These are phyloP conservation scores for Xanthoceras sorbifolium DNA, from an alignment of 345 rosid species.

Conservation along the genomic window DNA sequence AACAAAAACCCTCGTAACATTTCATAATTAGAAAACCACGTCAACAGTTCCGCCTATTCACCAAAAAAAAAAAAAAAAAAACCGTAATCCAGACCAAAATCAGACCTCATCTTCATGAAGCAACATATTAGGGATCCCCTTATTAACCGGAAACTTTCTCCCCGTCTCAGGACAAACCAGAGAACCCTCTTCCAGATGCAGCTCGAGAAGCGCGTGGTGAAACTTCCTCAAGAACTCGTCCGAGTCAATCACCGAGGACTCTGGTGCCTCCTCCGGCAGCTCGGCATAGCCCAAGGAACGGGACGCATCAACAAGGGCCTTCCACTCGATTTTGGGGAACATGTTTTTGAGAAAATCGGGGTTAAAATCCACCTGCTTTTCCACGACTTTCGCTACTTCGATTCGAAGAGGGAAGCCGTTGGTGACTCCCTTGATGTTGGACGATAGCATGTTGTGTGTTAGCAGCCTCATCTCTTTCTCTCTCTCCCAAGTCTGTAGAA, in stretches of 20 bases:
- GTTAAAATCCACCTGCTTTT: constrained; percentile 74
- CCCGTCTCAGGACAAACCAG: constrained; percentile 90
- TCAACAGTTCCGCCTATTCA: background rate
- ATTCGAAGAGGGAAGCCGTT: constrained; percentile 81
- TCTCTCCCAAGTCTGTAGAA: background rate
- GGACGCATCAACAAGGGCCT: constrained; percentile 68
- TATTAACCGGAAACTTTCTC: constrained; percentile 64
- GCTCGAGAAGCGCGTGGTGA: constrained; percentile 87
- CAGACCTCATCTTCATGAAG: constrained; percentile 96
- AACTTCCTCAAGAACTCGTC: constrained; percentile 70
- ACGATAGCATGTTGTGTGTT: constrained; percentile 90
- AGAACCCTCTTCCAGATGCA: constrained; percentile 88
- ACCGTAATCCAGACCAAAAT: background rate
- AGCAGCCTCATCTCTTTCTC: constrained; percentile 57
- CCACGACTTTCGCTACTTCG: constrained; percentile 60
- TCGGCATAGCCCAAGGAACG: constrained; percentile 66
- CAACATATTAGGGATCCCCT: constrained; percentile 94
- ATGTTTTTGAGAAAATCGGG: constrained; percentile 70
- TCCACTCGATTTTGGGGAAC: constrained; percentile 80
- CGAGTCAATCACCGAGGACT: constrained; percentile 50
- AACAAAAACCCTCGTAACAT: background rate
- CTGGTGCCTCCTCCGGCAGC: constrained; percentile 63
- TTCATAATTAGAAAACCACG: background rate
- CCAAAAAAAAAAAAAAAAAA: background rate
- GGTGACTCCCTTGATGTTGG: constrained; percentile 82